Base-by-base conservation (phyloP, 2,329 filamentous ascomycete species). In the Pseudogymnoascus sp. region DNA sequence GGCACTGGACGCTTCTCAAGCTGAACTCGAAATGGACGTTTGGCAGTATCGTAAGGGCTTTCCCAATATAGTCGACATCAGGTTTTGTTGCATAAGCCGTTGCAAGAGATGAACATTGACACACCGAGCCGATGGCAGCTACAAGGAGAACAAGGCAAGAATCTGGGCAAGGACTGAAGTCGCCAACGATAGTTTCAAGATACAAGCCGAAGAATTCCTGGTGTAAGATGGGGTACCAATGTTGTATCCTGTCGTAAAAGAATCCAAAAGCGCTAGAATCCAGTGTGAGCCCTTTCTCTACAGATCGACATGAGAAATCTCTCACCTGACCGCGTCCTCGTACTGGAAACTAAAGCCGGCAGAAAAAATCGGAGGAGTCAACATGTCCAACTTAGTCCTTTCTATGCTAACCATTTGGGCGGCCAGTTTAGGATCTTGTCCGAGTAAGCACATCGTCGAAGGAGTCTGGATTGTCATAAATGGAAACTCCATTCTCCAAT, bases 91-190 rank as follows among this genome's bases (percentile, higher is more conserved):
- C 15, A 19, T 38, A 38, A 38, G 35, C 35, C 15, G 35, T n/a
- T 34, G 37, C 23, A 34, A 61, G 41, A 55, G 61, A 41, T 38
- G 58, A 34, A 61, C 61, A 60, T 63, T 60, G 64, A 1, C 55
- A 61, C 3, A 69, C 35, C 10, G 63, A 61, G 13, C 69, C 69
- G 23, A 69, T 64, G 10, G 68, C 68, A n/a, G 66, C 64, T 7
- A 71, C 66, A 8, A 69, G 59, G 34, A 71, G 64, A 21, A 63
- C 65, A 8, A 70, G 63, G 57, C 65, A 71, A 15, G 63, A 63
- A 19, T 66, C 62, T 5, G 65, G 61, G 3, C 61, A 63, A 13
- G 66, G 64, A 8, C 26, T 57, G n/a, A 68, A 59, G 1, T 61
- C 23, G 15, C 64, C 64, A 2, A 64, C 64, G 7, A 69, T 65